These are phyloP conservation scores for Camellia oleifera DNA, from an alignment of 179 eudicot species.

Conservation along the genomic window DNA sequence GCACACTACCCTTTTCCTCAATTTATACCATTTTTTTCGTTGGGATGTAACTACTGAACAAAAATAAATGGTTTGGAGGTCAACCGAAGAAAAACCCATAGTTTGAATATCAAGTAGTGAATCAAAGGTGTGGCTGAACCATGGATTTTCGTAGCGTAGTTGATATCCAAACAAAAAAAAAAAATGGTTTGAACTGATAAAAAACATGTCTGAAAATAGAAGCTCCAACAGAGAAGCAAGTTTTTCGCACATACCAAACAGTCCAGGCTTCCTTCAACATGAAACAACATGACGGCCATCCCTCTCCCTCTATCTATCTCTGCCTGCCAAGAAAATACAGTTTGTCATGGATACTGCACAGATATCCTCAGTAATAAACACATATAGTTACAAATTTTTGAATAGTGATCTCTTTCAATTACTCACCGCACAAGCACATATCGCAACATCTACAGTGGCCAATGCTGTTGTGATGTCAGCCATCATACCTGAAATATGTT, in stretches of 20 bases:
- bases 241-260: conserved; percentile 52
- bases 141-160: too few relatives aligned
- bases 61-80: too few relatives aligned
- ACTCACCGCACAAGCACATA: conserved; percentile 92
- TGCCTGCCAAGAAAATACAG: conserved; percentile 44
- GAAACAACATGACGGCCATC: conserved; percentile 82
- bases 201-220: too few relatives aligned
- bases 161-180: too few relatives aligned
- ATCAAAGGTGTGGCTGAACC: too few relatives aligned
- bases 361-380: background rate
- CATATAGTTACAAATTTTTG: background rate
- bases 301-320: conserved; percentile 71
- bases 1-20: too few relatives aligned
- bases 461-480: conserved; percentile 68
- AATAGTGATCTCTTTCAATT: background rate
- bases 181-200: too few relatives aligned
- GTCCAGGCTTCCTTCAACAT: conserved; percentile 69
- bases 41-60: too few relatives aligned
- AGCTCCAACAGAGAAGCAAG: background rate
- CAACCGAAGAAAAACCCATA: too few relatives aligned
- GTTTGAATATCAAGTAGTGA: too few relatives aligned
- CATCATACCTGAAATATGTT: conserved; percentile 59
- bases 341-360: background rate
- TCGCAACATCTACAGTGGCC: conserved; percentile 61
- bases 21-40: too few relatives aligned